Conservation (phyloP, 805 yeast genomes). For the Hermanozyma aechmeae region DNA sequence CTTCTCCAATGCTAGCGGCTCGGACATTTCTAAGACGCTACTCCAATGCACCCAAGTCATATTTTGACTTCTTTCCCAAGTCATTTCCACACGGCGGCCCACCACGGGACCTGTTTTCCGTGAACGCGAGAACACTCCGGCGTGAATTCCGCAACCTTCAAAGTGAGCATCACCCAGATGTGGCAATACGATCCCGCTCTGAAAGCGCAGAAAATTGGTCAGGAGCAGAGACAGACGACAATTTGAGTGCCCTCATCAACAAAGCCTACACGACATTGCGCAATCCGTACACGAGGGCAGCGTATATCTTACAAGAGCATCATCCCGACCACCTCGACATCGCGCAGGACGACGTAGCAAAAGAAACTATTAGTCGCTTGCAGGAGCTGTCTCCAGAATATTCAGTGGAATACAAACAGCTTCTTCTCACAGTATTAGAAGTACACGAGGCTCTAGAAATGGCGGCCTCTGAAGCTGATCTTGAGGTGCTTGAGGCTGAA, state of each 20-base stretch:
- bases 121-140: constrained; percentile 50
- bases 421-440: constrained; percentile 72
- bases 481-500: constrained; percentile 40
- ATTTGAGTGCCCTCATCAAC: constrained; percentile 44
- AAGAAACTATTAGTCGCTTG: constrained; percentile 32
- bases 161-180: constrained; percentile 76
- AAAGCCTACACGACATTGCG: constrained; percentile 66
- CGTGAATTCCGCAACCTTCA: constrained; percentile 72
- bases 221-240: constrained; percentile 3
- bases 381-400: constrained; percentile 21
- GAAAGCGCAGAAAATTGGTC: constrained; percentile 9
- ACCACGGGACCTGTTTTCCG: constrained; percentile 46
- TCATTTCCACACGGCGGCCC: constrained; percentile 63
- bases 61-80: constrained; percentile 64
- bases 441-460: constrained; percentile 77
- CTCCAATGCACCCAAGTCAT: constrained; percentile 8
- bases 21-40: background rate
- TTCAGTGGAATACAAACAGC: constrained; percentile 36
- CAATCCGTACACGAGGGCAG: constrained; percentile 56
- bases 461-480: constrained; percentile 49
- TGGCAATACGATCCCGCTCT: constrained; percentile 21
- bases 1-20: too few relatives aligned
- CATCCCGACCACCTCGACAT: constrained; percentile 41
- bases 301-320: constrained; percentile 24
- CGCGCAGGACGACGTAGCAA: constrained; percentile 45